Evolutionary conservation across 345 rosid genomes (phyloP).

Genomic region (Salix arbutifolia): DNA sequence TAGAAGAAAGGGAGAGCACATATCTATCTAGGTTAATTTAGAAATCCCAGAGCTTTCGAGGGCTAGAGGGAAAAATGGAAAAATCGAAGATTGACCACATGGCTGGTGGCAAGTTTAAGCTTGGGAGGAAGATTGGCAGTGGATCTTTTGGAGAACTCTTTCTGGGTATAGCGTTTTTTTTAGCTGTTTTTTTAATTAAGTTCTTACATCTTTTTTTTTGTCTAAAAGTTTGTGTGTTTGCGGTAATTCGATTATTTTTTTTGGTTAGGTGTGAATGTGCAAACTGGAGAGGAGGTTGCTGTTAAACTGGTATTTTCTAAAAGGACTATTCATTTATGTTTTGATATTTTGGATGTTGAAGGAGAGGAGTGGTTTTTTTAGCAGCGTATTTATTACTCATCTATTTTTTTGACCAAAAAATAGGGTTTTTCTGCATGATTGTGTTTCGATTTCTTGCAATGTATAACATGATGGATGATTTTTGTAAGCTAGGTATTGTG

Average conservation of each 20-base stretch:
- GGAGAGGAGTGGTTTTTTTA: neutral
- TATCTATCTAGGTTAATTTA: neutral
- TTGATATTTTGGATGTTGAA: neutral
- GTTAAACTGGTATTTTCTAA: conserved; percentile 62
- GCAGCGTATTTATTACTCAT: neutral
- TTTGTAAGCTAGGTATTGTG: neutral
- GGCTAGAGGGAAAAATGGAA: conserved; percentile 10
- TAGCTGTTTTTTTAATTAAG: neutral
- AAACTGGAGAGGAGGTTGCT: conserved; percentile 83
- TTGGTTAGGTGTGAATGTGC: conserved; percentile 55
- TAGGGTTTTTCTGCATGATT: neutral
- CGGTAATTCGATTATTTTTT: conserved; percentile 15
- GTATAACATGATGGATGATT: neutral
- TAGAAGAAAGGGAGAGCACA: neutral
- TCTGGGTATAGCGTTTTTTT: conserved; percentile 47
- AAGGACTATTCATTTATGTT: neutral
- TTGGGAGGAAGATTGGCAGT: conserved; percentile 94
- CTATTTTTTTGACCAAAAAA: neutral
- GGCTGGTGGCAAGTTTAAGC: conserved; percentile 85
- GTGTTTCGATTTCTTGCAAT: neutral
- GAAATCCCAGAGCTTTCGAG: neutral
- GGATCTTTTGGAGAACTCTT: conserved; percentile 93
- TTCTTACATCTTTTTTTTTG: neutral
- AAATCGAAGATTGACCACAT: conserved; percentile 51
- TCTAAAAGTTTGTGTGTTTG: conserved; percentile 7